These are phyloP conservation scores for Sungouiella thailandica DNA, from an alignment of 805 yeast genomes.

Conservation along the genomic window DNA sequence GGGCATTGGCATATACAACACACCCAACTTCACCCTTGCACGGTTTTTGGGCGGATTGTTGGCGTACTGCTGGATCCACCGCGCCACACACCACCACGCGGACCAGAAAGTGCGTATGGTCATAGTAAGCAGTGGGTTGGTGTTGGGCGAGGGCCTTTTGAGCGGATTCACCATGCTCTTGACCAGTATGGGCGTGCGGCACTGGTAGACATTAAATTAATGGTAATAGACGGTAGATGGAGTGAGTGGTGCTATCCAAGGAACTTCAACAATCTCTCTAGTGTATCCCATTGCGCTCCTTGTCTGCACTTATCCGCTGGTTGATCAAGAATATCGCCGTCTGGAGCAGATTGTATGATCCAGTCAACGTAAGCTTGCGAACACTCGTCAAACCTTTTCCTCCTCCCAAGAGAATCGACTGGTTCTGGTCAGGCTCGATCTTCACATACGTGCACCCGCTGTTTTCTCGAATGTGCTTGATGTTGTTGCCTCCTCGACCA, in stretches of 20 bases:
- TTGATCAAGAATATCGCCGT: slow-evolving; percentile 69
- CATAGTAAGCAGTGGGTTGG: slow-evolving; percentile 86
- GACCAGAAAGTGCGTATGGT: slow-evolving; percentile 66
- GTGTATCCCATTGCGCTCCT: slow-evolving; percentile 37
- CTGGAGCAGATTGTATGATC: slow-evolving; percentile 63
- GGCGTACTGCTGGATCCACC: slow-evolving; percentile 52
- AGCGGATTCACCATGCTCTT: slow-evolving; percentile 78
- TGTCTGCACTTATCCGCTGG: slow-evolving; percentile 65
- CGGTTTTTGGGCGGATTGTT: slow-evolving; percentile 84
- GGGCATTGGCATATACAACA: slow-evolving; percentile 92
- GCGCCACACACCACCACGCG: slow-evolving; percentile 21
- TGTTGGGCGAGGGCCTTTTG: slow-evolving; percentile 88
- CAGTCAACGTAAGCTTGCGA: slow-evolving; percentile 63
- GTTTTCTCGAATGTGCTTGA: slow-evolving; percentile 68
- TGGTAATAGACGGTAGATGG: background rate
- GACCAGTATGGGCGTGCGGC: slow-evolving; percentile 50
- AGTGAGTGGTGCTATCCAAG: too few relatives aligned
- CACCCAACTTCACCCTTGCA: slow-evolving; percentile 91
- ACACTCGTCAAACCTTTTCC: slow-evolving; percentile 40
- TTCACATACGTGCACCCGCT: slow-evolving; percentile 71
- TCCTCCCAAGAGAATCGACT: slow-evolving; percentile 42
- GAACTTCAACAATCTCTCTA: background rate
- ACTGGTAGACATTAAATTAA: slow-evolving; percentile 13
- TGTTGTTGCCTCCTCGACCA: slow-evolving; percentile 81
- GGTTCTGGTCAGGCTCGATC: slow-evolving; percentile 58